These are phyloP conservation scores for Solanum sitiens DNA, from an alignment of 257 asterid genomes.

Conservation along the genomic window DNA sequence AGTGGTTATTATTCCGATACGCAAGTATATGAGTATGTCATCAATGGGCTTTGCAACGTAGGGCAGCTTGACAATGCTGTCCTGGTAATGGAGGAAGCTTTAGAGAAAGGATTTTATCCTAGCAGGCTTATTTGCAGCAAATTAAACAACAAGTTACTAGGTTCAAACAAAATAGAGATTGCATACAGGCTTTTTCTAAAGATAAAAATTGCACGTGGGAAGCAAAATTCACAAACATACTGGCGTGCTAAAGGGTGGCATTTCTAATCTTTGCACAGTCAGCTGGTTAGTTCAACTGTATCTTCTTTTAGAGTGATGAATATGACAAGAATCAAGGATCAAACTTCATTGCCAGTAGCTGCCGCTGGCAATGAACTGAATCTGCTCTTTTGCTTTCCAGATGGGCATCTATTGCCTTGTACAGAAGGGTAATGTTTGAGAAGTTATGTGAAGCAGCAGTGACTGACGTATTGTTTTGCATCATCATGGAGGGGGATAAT, in stretches of 20 bases:
- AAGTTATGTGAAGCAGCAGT: background rate
- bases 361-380: background rate
- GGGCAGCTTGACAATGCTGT: constrained; percentile 77
- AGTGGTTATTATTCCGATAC: constrained; percentile 66
- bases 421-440: background rate
- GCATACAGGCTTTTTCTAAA: constrained; percentile 69
- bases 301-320: background rate
- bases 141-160: constrained; percentile 58
- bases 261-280: constrained; percentile 19
- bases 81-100: constrained; percentile 61
- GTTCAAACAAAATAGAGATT: constrained; percentile 50
- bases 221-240: constrained; percentile 57
- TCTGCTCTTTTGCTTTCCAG: background rate
- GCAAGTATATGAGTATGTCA: constrained; percentile 63
- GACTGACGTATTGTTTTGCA: background rate
- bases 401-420: background rate
- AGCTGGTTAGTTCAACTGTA: background rate
- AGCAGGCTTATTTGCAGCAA: constrained; percentile 69
- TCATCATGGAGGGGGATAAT: background rate
- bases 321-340: background rate
- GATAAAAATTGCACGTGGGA: constrained; percentile 51
- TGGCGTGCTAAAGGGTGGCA: constrained; percentile 98
- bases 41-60: constrained; percentile 69
- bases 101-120: constrained; percentile 58
- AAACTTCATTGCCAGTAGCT: background rate